Percentiles rank a stretch among this genome's conserved stretches.
These are phyloP conservation scores for Clavariopsis aquatica DNA, from an alignment of 495 filamentous ascomycete genomes.

Conservation along the genomic window DNA sequence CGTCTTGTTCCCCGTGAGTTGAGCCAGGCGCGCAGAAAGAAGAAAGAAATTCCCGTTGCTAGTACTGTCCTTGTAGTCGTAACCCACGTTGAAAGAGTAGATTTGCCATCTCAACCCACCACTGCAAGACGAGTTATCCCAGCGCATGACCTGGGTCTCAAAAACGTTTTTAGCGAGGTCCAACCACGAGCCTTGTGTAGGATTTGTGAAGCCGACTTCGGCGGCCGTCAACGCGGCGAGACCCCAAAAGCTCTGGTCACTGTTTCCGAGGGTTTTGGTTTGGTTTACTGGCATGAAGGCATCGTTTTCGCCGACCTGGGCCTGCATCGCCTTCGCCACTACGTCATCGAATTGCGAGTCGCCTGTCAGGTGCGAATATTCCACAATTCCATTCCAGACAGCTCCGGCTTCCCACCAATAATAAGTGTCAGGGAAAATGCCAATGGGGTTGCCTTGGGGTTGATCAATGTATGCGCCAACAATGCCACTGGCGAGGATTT, in stretches of 20 bases:
- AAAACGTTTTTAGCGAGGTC: slow-evolving; percentile 56
- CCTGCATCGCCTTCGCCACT: slow-evolving; percentile 34
- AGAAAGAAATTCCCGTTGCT: slow-evolving; percentile 71
- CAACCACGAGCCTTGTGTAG: slow-evolving; percentile 56
- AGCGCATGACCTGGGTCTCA: slow-evolving; percentile 67
- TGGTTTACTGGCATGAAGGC: slow-evolving; percentile 43
- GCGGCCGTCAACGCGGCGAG: slow-evolving; percentile 71
- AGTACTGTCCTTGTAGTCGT: slow-evolving; percentile 64
- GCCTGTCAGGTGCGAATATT: slow-evolving; percentile 34
- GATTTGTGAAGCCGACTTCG: slow-evolving; percentile 68
- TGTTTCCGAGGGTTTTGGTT: slow-evolving; percentile 67
- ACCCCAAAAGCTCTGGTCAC: slow-evolving; percentile 82
- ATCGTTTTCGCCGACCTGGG: slow-evolving; percentile 39
- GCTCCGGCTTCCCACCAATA: slow-evolving; percentile 46
- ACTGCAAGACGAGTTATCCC: slow-evolving; percentile 51
- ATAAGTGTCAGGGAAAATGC: not conserved
- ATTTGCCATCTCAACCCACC: slow-evolving; percentile 58
- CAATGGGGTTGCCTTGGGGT: not conserved
- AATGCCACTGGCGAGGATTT: slow-evolving; percentile 7
- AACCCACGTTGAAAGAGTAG: slow-evolving; percentile 48
- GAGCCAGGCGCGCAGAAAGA: slow-evolving; percentile 67
- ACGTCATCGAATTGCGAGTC: slow-evolving; percentile 40
- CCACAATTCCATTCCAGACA: slow-evolving; percentile 25
- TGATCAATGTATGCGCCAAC: not conserved
- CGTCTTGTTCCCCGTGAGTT: slow-evolving; percentile 69